Evolutionary conservation across 1,284 basidiomycete genomes (phyloP).

Genomic region (Gomphus bonarii): DNA sequence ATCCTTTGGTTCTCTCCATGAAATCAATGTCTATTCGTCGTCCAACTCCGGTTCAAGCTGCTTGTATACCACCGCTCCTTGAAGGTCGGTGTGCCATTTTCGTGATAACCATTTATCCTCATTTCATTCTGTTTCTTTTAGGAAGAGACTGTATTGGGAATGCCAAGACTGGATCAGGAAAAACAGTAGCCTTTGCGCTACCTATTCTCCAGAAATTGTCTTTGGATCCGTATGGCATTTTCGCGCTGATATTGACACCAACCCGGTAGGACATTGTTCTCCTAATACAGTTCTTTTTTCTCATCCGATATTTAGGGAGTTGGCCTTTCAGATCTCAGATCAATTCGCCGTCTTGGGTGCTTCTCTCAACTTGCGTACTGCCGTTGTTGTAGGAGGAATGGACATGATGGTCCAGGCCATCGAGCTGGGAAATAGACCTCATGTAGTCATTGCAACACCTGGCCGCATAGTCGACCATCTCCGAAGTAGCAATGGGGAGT

Average conservation of each 20-base stretch:
- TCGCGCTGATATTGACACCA: conserved; percentile 87
- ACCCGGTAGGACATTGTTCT: conserved; percentile 53
- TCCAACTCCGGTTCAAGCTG: conserved; percentile 86
- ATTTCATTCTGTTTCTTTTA: conserved; percentile 22
- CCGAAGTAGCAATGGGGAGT: conserved; percentile 68
- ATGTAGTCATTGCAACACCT: conserved; percentile 93
- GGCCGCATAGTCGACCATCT: conserved; percentile 92
- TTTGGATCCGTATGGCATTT: conserved; percentile 88
- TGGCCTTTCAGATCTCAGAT: conserved; percentile 95
- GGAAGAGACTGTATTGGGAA: conserved; percentile 93
- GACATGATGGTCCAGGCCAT: conserved; percentile 95
- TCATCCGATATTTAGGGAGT: conserved; percentile 48
- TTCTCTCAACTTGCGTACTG: conserved; percentile 71
- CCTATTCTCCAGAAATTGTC: conserved; percentile 90
- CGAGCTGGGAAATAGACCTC: conserved; percentile 79
- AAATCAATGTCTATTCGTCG: conserved; percentile 74
- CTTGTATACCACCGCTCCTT: conserved; percentile 84
- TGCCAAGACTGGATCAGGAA: conserved; percentile 96
- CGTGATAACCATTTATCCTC: background rate
- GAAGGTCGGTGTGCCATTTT: conserved; percentile 41
- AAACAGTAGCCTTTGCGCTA: conserved; percentile 94
- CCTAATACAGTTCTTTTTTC: background rate
- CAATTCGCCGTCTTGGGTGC: conserved; percentile 90
- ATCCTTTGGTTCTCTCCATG: conserved; percentile 61
- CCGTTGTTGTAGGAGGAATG: conserved; percentile 95